phyloP scores from a whole-genome alignment of 176 grass and related monocot species.

The Echinochloa phyllopogon region DNA sequence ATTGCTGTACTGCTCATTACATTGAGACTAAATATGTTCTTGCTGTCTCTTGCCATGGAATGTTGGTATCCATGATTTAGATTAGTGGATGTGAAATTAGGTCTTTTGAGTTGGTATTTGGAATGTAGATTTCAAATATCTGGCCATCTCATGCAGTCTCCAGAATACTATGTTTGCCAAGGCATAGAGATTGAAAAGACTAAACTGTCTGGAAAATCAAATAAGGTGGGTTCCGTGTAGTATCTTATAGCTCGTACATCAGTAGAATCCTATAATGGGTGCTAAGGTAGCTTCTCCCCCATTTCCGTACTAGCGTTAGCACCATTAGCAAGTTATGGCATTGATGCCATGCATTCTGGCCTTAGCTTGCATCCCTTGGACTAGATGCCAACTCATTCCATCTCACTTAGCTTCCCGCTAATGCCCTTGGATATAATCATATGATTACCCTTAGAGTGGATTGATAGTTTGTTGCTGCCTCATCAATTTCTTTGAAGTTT shows the following conservation, averaged over 20 bases:
- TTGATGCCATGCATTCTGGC: background rate
- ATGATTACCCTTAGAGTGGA: background rate
- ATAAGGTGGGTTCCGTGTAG: background rate
- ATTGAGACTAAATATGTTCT: background rate
- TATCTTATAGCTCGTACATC: constrained; percentile 6
- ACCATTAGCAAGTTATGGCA: background rate
- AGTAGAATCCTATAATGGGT: background rate
- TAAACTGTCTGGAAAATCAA: background rate
- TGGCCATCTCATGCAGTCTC: background rate
- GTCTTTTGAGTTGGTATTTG: constrained; percentile 19
- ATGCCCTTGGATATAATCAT: background rate
- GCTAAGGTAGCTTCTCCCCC: background rate
- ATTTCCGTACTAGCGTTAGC: background rate
- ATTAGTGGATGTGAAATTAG: background rate
- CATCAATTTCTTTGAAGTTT: background rate
- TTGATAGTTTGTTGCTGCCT: constrained; percentile 13
- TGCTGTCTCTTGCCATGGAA: background rate
- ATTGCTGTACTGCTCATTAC: background rate
- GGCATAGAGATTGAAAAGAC: background rate
- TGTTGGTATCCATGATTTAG: background rate
- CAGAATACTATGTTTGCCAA: background rate
- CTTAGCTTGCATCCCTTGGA: background rate
- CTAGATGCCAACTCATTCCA: background rate
- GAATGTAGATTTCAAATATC: background rate
- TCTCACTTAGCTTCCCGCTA: background rate